Evolutionary conservation across 1,284 basidiomycete genomes (phyloP).

Genomic region (Bjerkandera adusta): DNA sequence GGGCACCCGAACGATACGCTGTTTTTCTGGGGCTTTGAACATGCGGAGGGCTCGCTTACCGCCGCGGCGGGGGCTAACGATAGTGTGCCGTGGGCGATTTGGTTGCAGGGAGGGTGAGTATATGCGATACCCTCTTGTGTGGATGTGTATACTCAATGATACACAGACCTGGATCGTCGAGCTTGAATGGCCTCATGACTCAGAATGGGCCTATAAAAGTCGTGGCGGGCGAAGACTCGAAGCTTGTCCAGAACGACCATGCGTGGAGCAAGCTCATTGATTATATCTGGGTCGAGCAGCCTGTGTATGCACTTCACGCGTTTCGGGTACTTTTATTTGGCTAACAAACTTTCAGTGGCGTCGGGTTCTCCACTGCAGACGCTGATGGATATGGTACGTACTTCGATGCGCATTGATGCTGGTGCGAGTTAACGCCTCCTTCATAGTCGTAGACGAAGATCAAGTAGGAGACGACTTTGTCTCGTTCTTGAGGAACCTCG

Average conservation of each 20-base stretch:
- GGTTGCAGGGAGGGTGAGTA: slow-evolving; percentile 53
- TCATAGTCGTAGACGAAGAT: slow-evolving; percentile 25
- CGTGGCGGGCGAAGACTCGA: neutral
- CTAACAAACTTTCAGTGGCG: slow-evolving; percentile 7
- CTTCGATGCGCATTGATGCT: too few species aligned
- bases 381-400: slow-evolving; percentile 10
- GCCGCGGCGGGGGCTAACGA: slow-evolving; percentile 23
- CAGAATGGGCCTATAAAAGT: slow-evolving; percentile 14
- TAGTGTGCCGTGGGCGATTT: slow-evolving; percentile 62
- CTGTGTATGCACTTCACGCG: slow-evolving; percentile 18
- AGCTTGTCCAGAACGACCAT: slow-evolving; percentile 10
- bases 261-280: slow-evolving; percentile 16
- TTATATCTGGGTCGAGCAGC: slow-evolving; percentile 20
- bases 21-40: slow-evolving; percentile 68
- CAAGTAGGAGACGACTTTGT: slow-evolving; percentile 28
- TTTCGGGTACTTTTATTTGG: too few species aligned
- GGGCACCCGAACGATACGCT: slow-evolving; percentile 54
- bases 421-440: too few species aligned
- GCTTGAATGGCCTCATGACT: slow-evolving; percentile 3
- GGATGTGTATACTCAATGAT: slow-evolving; percentile 59
- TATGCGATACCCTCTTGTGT: too few species aligned
- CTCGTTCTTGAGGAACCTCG: slow-evolving; percentile 62
- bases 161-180: slow-evolving; percentile 9
- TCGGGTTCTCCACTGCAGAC: slow-evolving; percentile 12
- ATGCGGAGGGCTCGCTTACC: slow-evolving; percentile 54